Base-by-base conservation (phyloP, 2,329 filamentous ascomycete genomes). In the Diaporthe helianthi region DNA sequence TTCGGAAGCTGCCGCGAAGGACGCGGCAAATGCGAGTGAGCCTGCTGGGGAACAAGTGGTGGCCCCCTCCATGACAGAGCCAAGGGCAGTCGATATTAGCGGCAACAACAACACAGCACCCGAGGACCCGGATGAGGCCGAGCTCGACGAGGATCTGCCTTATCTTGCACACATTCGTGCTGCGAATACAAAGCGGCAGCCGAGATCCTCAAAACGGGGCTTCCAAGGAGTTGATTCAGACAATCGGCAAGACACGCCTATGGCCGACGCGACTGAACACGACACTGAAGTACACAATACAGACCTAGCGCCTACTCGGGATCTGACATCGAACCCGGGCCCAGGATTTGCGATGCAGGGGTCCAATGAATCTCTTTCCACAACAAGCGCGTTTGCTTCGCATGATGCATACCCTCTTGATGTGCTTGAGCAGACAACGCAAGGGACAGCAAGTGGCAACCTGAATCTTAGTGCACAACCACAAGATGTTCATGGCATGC, bases 91-190 rank as follows among this genome's bases (percentile, higher is more conserved):
- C 17, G 49, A 26, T 13, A 44, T 46, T 10, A 8, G 52, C n/a
- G 26, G 24, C n/a, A 26, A 49, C 55, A 26, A 36, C 38, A 33
- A 58, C 19, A 53, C 26, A 24, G 17, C 29, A 7, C 26, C 51
- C 10, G 47, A 47, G 3, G 36, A 46, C 15, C n/a, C 51, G 38
- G 58, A 69, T 19, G 36, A 67, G 2, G 46, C 33, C 24, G 46
- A 61, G 26, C 61, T 22, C 29, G 67, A 71, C 4, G 70, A 67
- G 36, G 55, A 69, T 12, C 22, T 71, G 38, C 70, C 70, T 53
- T 71, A 71, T 41, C 70, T 71, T 31, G 68, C 53, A 38, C 70
- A 71, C 33, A 58, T 71, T 26, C 67, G 54, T 24, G 47, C 49
- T 41, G 46, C 19, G 36, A 41, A 29, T 17, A 22, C 67, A 29